phyloP scores from a whole-genome alignment of 352 stramenopile species.

The Peronosclerospora sorghi region DNA sequence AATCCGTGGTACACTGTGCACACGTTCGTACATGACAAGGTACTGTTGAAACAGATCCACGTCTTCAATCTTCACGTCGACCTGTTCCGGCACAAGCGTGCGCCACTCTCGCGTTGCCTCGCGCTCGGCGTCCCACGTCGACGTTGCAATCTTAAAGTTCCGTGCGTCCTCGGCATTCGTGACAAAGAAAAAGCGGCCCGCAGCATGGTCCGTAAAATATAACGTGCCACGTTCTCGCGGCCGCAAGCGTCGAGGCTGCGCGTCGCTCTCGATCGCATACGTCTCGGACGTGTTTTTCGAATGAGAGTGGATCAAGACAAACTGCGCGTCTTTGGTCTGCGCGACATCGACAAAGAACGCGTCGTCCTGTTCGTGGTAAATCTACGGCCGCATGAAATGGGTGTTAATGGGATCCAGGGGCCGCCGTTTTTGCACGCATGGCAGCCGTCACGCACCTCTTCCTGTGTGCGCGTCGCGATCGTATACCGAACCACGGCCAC shows the following conservation, averaged over 20 bases:
- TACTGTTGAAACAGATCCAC: constrained; percentile 76
- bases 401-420: too few relatives aligned
- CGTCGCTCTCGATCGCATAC: constrained; percentile 29
- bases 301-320: constrained; percentile 83
- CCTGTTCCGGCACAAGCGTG: constrained; percentile 38
- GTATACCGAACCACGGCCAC: constrained; percentile 59
- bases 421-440: too few relatives aligned
- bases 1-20: constrained; percentile 55
- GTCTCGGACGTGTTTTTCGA: constrained; percentile 84
- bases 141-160: constrained; percentile 70
- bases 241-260: constrained; percentile 34
- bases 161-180: constrained; percentile 58
- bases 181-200: constrained; percentile 62
- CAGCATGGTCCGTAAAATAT: constrained; percentile 81
- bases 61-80: constrained; percentile 81
- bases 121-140: constrained; percentile 1
- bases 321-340: constrained; percentile 68
- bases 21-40: constrained; percentile 75
- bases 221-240: constrained; percentile 39
- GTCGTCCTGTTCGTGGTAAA: constrained; percentile 69
- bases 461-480: constrained; percentile 25
- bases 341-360: constrained; percentile 79
- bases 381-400: constrained; percentile 28
- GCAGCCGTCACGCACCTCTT: constrained; percentile 56
- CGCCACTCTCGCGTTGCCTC: constrained; percentile 19